A percentile compares a stretch with the other conserved stretches of the same genome.
Evolutionary conservation across 495 filamentous ascomycete genomes (phyloP).

Genomic region (Penicillium cinerascens): DNA sequence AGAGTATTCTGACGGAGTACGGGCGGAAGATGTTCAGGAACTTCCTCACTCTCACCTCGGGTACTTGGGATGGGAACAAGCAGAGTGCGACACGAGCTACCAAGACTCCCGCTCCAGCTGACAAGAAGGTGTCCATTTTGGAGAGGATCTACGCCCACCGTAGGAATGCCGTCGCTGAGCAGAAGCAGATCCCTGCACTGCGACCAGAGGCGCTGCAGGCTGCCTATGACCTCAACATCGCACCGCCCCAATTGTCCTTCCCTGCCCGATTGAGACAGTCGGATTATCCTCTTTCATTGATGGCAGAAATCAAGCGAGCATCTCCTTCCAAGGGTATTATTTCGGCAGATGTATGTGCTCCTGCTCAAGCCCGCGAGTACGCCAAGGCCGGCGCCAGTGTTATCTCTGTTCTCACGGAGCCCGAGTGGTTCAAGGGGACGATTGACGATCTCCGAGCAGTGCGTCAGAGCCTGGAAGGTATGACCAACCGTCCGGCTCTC

Average conservation of each 20-base stretch:
- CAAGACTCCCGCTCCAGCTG: conserved; percentile 23
- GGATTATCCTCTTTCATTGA: conserved; percentile 76
- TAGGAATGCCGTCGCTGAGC: conserved; percentile 68
- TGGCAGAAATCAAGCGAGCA: conserved; percentile 96
- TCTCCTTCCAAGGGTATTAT: conserved; percentile 97
- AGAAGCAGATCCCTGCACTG: conserved; percentile 83
- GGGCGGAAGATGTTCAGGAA: conserved; percentile 88
- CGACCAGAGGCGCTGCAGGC: conserved; percentile 83
- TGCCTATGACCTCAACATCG: conserved; percentile 75
- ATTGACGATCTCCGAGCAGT: conserved; percentile 91
- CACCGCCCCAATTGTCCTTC: conserved; percentile 83
- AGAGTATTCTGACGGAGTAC: conserved; percentile 90
- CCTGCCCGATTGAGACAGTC: conserved; percentile 73
- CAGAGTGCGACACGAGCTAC: conserved; percentile 30
- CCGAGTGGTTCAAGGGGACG: conserved; percentile 97
- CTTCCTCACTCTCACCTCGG: conserved; percentile 80
- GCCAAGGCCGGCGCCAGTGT: conserved; percentile 92
- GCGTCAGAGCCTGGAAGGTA: conserved; percentile 78
- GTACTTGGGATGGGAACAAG: conserved; percentile 83
- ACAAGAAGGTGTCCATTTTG: conserved; percentile 78
- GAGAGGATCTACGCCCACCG: conserved; percentile 90
- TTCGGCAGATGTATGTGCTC: conserved; percentile 78
- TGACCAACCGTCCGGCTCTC: conserved; percentile 87
- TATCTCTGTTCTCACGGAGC: conserved; percentile 96
- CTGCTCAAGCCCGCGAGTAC: conserved; percentile 86